Percentiles rank a stretch among this genome's conserved stretches.
phyloP scores from a whole-genome alignment of 2,329 filamentous ascomycete species.

The Stagonosporopsis rhizophila region DNA sequence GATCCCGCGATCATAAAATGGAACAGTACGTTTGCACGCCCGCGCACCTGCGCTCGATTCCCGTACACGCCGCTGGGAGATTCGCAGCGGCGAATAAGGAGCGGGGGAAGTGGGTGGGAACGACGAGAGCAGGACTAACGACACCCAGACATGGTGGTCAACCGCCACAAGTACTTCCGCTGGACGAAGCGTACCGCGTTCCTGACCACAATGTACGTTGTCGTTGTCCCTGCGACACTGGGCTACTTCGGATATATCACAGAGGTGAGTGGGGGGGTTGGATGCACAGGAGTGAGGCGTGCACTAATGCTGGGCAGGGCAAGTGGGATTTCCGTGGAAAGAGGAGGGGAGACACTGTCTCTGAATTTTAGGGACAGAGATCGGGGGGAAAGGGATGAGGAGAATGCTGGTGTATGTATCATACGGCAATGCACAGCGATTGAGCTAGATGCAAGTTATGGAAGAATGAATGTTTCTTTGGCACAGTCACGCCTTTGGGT shows the following conservation, averaged over 20 bases:
- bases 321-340: slow-evolving; percentile 87
- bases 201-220: slow-evolving; percentile 78
- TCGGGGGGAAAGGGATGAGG: not conserved
- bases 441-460: not conserved
- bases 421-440: slow-evolving; percentile 2
- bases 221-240: slow-evolving; percentile 73
- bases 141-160: slow-evolving; percentile 75
- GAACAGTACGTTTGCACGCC: slow-evolving; percentile 54
- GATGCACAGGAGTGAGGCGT: slow-evolving; percentile 13
- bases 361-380: slow-evolving; percentile 68
- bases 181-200: slow-evolving; percentile 86
- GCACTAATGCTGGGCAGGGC: slow-evolving; percentile 64
- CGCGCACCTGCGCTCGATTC: slow-evolving; percentile 36
- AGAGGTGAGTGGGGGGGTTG: slow-evolving; percentile 74
- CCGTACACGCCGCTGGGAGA: not conserved
- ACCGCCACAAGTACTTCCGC: slow-evolving; percentile 93
- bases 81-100: not conserved
- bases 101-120: not conserved
- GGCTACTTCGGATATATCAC: slow-evolving; percentile 78
- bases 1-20: slow-evolving; percentile 66
- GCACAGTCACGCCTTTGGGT: not conserved
- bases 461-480: slow-evolving; percentile 6
- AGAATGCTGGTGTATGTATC: slow-evolving; percentile 24
- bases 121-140: slow-evolving; percentile 18
- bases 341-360: slow-evolving; percentile 82